These are phyloP conservation scores for Verbascum thapsus DNA, from an alignment of 257 asterid genomes.

Conservation along the genomic window DNA sequence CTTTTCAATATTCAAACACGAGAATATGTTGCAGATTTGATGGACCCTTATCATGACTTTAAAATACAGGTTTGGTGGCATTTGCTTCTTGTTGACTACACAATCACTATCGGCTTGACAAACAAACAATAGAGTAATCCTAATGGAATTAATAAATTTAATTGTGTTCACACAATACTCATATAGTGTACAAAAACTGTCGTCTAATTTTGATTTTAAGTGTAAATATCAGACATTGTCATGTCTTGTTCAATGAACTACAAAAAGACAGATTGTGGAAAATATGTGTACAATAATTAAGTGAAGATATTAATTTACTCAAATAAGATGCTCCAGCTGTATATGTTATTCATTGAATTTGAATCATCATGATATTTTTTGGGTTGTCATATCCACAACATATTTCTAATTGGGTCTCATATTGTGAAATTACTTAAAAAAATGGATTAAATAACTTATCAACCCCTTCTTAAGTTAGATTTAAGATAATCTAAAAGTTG, in stretches of 20 bases:
- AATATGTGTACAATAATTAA: conserved; percentile 1
- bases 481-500: too few relatives aligned
- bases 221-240: background rate
- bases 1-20: background rate
- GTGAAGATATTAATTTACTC: conserved; percentile 15
- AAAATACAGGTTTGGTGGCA: background rate
- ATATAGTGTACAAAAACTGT: background rate
- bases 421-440: background rate
- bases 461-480: too few relatives aligned
- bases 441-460: too few relatives aligned
- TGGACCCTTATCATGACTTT: background rate
- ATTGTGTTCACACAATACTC: background rate
- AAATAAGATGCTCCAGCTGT: conserved; percentile 34
- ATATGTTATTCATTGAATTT: conserved; percentile 8
- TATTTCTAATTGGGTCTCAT: background rate
- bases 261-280: conserved; percentile 3
- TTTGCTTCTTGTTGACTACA: background rate
- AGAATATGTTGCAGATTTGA: conserved; percentile 3
- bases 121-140: background rate
- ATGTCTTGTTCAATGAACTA: conserved; percentile 17
- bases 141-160: background rate
- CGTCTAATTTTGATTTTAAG: background rate
- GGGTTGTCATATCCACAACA: conserved; percentile 22
- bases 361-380: conserved; percentile 24
- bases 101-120: conserved; percentile 11